Evolutionary conservation across 768 basidiomycete genomes (phyloP).

Genomic region (Leccinum truebloodii): DNA sequence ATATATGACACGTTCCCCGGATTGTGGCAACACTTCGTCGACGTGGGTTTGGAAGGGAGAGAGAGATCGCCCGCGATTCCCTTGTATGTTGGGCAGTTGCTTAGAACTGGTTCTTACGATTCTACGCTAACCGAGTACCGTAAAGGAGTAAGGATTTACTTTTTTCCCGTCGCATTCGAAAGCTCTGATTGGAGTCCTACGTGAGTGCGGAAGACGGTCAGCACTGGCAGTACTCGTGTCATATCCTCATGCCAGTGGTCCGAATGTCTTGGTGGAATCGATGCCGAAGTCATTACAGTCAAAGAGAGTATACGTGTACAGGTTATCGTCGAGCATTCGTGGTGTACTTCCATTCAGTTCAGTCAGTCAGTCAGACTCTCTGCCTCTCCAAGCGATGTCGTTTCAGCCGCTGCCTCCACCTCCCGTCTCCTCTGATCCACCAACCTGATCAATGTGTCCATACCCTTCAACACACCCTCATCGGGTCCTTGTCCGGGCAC

Average conservation of each 20-base stretch:
- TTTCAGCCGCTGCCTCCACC: constrained; percentile 25
- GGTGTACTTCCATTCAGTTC: not conserved
- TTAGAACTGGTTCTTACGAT: too few species aligned
- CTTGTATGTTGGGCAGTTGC: too few species aligned
- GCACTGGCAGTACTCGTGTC: too few species aligned
- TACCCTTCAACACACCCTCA: constrained; percentile 70
- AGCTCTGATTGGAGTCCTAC: too few species aligned
- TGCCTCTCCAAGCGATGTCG: not conserved
- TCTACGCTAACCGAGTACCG: too few species aligned
- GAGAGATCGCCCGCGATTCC: too few species aligned
- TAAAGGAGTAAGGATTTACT: too few species aligned
- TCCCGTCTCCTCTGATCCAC: constrained; percentile 57
- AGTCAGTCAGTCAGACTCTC: not conserved
- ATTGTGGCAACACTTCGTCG: not conserved
- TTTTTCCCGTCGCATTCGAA: too few species aligned
- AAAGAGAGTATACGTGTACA: not conserved
- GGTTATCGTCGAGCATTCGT: not conserved
- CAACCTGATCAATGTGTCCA: constrained; percentile 64
- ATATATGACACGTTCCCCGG: not conserved
- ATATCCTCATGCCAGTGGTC: too few species aligned
- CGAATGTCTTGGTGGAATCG: not conserved
- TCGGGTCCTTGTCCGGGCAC: constrained; percentile 76
- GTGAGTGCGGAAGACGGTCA: too few species aligned
- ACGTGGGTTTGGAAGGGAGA: not conserved
- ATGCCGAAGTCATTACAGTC: not conserved